Conservation (phyloP, 176 grass and related monocot species). For the Secale cereale region DNA sequence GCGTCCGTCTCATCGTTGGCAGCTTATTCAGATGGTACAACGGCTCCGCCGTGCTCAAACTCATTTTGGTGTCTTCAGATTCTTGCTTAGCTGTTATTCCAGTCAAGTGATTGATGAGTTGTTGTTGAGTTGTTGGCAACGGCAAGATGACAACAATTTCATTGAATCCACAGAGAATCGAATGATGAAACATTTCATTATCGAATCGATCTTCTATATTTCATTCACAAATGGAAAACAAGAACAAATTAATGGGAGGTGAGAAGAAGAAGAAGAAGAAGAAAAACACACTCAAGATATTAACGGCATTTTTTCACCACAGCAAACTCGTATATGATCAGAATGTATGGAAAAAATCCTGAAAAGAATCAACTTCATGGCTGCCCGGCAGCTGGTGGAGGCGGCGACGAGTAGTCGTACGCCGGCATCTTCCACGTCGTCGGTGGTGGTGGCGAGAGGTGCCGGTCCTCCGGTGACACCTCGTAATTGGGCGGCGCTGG, state of each 20-base stretch:
- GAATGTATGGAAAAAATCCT: neutral
- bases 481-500: slow-evolving; percentile 24
- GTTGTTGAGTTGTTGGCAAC: neutral
- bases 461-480: slow-evolving; percentile 5
- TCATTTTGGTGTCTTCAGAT: neutral
- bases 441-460: slow-evolving; percentile 43
- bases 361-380: slow-evolving; percentile 47
- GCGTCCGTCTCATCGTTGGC: neutral
- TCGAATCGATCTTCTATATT: neutral
- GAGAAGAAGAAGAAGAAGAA: neutral
- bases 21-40: neutral
- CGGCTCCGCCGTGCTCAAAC: slow-evolving; percentile 26
- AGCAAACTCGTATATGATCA: slow-evolving; percentile 28
- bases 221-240: slow-evolving; percentile 11
- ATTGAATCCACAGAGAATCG: neutral
- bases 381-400: slow-evolving; percentile 25
- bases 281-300: neutral
- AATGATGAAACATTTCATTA: neutral
- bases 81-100: slow-evolving; percentile 15
- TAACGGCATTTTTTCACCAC: slow-evolving; percentile 24
- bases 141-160: neutral
- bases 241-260: slow-evolving; percentile 20
- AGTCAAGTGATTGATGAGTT: neutral
- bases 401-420: slow-evolving; percentile 62
- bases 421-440: slow-evolving; percentile 26